Base-by-base conservation (phyloP, 2,329 filamentous ascomycete genomes). In the Helotiales sp. region DNA sequence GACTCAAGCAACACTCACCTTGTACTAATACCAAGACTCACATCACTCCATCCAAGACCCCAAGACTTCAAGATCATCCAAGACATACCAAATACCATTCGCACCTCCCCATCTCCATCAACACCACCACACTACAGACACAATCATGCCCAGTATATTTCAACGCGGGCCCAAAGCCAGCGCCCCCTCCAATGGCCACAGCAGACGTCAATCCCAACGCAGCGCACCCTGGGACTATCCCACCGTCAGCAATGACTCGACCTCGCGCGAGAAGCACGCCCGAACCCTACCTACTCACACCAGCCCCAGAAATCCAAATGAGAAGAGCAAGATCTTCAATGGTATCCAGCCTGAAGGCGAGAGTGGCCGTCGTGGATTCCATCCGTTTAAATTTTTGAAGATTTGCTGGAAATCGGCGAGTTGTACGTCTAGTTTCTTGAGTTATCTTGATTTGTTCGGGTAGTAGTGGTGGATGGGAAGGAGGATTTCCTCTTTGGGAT, bases 351-450 rank as follows among this genome's bases (percentile, higher is more conserved):
- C 80, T 7, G 83, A 85, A 30, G 91, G 90, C 66, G 90, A 93
- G 79, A 91, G 89, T 76, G 90, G 90, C 40, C 85, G 91, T 40
- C 80, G 77, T 6, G 90, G 91, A 49, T 77, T 93, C 68, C 84
- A 92, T 71, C 89, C 89, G 0, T 64, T 85, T 54, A 83, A 87
- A 63, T 91, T 93, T 75, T 72, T 91, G 40, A 81, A 79, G 69
- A 89, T 93, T 64, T 85, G 84, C 75, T 89, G 87, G 79, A 82
- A 79, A 59, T 92, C 90, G 52, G 87, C 87, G 32, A 90, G 87
- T 75, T 84, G 52, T 55, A 55, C 7, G 28, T 22, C 1, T n/a
- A 8, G 11, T 24, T 11, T 22, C 15, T 20, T 34, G n/a, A n/a
- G n/a, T n/a, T n/a, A n/a, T n/a, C n/a, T n/a, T n/a, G n/a, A n/a